Percentiles rank a stretch among this genome's conserved stretches.
Conservation (phyloP, 495 filamentous ascomycete genomes). For the Penicillium cataractarum region DNA sequence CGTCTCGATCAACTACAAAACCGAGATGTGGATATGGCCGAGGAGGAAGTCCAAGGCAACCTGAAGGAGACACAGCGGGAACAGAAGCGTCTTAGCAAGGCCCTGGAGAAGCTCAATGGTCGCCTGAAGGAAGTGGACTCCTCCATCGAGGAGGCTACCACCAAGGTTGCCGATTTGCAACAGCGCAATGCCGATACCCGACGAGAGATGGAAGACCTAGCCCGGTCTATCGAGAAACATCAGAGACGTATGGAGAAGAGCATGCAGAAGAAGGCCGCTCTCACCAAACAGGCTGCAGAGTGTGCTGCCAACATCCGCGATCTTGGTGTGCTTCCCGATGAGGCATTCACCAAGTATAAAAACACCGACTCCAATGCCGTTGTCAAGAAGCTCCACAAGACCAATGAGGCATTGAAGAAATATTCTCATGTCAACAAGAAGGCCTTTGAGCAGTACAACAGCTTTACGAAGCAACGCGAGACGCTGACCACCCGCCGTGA, state of each 20-base stretch:
- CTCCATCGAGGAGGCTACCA: constrained; percentile 66
- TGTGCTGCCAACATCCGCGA: constrained; percentile 87
- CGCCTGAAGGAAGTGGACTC: constrained; percentile 73
- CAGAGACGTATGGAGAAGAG: constrained; percentile 92
- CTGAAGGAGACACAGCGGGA: constrained; percentile 81
- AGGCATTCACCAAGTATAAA: constrained; percentile 90
- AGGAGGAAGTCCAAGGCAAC: constrained; percentile 61
- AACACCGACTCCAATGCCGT: constrained; percentile 77
- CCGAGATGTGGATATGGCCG: constrained; percentile 71
- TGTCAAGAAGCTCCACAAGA: constrained; percentile 84
- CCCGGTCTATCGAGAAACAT: constrained; percentile 78
- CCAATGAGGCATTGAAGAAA: constrained; percentile 92
- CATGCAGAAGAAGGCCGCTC: constrained; percentile 79
- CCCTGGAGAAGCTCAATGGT: constrained; percentile 61
- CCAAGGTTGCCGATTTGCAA: constrained; percentile 62
- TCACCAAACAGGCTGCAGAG: constrained; percentile 75
- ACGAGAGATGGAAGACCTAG: constrained; percentile 71
- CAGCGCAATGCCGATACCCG: constrained; percentile 68
- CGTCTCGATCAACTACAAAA: constrained; percentile 85
- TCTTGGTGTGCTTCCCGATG: constrained; percentile 89
- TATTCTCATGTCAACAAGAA: constrained; percentile 99
- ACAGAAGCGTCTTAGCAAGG: constrained; percentile 72
- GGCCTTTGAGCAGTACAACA: constrained; percentile 98
- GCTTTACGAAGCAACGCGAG: constrained; percentile 89
- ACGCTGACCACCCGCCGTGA: constrained; percentile 76